Percentiles rank a stretch among this genome's conserved stretches.
Evolutionary conservation across 176 grass and related monocot genomes (phyloP).

Genomic region (Triticum aestivum): DNA sequence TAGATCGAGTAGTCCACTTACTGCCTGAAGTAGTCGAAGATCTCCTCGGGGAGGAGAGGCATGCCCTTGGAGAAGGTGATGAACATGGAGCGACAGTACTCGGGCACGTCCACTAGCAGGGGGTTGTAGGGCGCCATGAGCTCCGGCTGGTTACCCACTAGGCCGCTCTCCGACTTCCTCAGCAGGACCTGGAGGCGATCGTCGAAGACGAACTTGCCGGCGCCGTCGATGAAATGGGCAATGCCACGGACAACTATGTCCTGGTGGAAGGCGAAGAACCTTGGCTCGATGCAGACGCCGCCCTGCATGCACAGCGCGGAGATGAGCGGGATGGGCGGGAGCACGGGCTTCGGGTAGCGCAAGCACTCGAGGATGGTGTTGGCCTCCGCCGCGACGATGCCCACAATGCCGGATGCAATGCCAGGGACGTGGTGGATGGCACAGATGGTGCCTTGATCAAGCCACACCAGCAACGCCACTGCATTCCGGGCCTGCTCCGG

Average conservation of each 20-base stretch:
- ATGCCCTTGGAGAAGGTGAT: slow-evolving; percentile 47
- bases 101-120: not conserved
- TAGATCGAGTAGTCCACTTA: slow-evolving; percentile 4
- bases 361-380: slow-evolving; percentile 46
- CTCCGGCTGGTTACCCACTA: not conserved
- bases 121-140: not conserved
- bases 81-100: slow-evolving; percentile 30
- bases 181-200: slow-evolving; percentile 33
- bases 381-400: slow-evolving; percentile 23
- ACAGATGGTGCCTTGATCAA: slow-evolving; percentile 33
- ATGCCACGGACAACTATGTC: slow-evolving; percentile 39
- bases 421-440: not conserved
- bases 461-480: slow-evolving; percentile 53
- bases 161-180: not conserved
- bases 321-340: slow-evolving; percentile 40
- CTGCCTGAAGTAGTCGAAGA: slow-evolving; percentile 59
- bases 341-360: not conserved
- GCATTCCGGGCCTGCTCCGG: slow-evolving; percentile 40
- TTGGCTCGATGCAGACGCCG: slow-evolving; percentile 14
- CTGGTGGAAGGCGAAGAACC: slow-evolving; percentile 50
- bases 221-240: slow-evolving; percentile 24
- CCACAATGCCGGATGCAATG: not conserved
- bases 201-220: slow-evolving; percentile 52
- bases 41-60: slow-evolving; percentile 40
- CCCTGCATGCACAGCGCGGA: not conserved